These are phyloP conservation scores for Gossypium rotundifolium DNA, from an alignment of 345 rosid species.

Conservation along the genomic window DNA sequence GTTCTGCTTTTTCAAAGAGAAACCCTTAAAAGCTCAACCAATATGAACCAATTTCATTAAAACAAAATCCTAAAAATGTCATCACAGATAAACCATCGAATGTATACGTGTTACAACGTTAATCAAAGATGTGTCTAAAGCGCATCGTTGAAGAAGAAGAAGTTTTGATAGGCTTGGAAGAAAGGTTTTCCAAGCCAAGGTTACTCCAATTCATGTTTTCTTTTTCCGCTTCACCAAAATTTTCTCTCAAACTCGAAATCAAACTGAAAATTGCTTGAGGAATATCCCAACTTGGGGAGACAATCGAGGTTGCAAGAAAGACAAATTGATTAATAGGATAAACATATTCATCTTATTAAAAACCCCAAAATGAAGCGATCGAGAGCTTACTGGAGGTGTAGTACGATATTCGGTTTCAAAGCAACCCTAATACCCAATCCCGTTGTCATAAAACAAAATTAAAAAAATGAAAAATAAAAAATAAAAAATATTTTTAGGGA, in stretches of 20 bases:
- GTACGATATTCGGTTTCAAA: constrained; percentile 78
- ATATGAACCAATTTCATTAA: background rate
- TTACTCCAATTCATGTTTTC: constrained; percentile 62
- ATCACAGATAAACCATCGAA: background rate
- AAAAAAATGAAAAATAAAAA: background rate
- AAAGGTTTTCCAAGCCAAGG: constrained; percentile 55
- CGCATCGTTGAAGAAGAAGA: constrained; percentile 40
- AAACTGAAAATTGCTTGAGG: constrained; percentile 67
- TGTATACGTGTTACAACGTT: background rate
- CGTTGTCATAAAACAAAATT: constrained; percentile 33
- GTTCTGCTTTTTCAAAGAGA: background rate
- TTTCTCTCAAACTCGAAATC: constrained; percentile 70
- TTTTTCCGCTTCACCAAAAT: constrained; percentile 63
- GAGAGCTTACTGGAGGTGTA: constrained; percentile 67
- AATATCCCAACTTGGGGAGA: constrained; percentile 51
- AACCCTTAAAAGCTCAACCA: background rate
- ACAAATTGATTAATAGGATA: constrained; percentile 45
- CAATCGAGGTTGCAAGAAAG: constrained; percentile 55
- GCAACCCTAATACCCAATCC: constrained; percentile 73
- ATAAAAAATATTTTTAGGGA: background rate
- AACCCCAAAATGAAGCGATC: constrained; percentile 63
- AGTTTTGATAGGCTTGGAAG: constrained; percentile 43
- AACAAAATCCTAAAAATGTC: background rate
- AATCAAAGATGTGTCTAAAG: background rate
- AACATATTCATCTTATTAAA: constrained; percentile 48